These are phyloP conservation scores for Grosmannia clavigera DNA, from an alignment of 2,329 filamentous ascomycete genomes.

Conservation along the genomic window DNA sequence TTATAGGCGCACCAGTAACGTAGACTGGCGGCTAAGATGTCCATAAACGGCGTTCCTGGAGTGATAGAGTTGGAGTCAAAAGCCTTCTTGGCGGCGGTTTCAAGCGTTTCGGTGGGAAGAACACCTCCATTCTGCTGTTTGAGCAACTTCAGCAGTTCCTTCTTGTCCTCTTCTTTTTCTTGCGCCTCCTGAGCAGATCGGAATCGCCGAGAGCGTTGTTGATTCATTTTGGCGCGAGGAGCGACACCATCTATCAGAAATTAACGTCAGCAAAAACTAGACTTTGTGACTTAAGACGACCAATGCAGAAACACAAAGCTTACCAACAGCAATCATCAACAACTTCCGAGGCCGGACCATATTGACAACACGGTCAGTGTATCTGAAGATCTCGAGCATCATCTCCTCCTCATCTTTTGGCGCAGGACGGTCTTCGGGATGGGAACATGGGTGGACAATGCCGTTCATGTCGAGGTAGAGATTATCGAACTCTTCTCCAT, in stretches of 20 bases:
- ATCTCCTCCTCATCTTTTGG: slow-evolving; percentile 95
- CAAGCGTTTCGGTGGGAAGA: slow-evolving; percentile 47
- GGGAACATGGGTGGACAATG: slow-evolving; percentile 96
- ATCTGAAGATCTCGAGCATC: slow-evolving; percentile 97
- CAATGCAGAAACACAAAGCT: slow-evolving; percentile 19
- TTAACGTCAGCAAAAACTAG: not conserved
- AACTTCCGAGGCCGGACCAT: slow-evolving; percentile 96
- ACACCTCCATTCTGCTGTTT: slow-evolving; percentile 62
- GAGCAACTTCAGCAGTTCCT: slow-evolving; percentile 74
- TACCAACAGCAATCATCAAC: slow-evolving; percentile 93
- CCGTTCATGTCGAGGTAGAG: slow-evolving; percentile 99
- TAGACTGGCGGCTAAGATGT: slow-evolving; percentile 77
- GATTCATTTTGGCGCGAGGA: slow-evolving; percentile 98
- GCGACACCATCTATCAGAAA: slow-evolving; percentile 71
- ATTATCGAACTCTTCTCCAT: slow-evolving; percentile 96
- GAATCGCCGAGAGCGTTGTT: slow-evolving; percentile 92
- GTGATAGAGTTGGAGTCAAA: slow-evolving; percentile 87
- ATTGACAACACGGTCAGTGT: slow-evolving; percentile 96
- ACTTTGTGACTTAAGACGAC: not conserved
- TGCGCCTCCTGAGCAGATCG: slow-evolving; percentile 86
- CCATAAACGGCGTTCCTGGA: slow-evolving; percentile 97
- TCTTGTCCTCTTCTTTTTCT: slow-evolving; percentile 86
- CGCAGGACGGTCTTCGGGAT: slow-evolving; percentile 84
- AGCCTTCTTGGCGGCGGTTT: slow-evolving; percentile 65
- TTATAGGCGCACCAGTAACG: slow-evolving; percentile 98